A percentile compares a stretch with the other conserved stretches of the same genome.
Evolutionary conservation across 176 grass and related monocot genomes (phyloP).

Genomic region (Dendrocalamus sinicus): DNA sequence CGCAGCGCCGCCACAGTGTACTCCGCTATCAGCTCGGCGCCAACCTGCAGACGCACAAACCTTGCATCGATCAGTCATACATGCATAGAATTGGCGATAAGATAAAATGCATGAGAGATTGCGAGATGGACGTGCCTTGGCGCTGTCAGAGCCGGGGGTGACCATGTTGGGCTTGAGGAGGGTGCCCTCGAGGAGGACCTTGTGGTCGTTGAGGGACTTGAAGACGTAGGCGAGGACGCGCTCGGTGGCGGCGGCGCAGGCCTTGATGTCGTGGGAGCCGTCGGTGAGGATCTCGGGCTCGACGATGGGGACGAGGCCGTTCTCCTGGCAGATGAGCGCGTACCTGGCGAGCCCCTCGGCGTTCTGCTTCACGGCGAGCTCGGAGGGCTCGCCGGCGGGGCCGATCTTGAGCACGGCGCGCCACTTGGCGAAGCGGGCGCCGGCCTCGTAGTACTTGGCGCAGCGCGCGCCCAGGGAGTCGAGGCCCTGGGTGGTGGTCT

Average conservation of each 20-base stretch:
- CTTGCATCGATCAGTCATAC: neutral
- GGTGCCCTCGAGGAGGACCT: constrained; percentile 87
- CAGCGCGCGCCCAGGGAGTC: constrained; percentile 79
- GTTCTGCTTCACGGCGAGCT: constrained; percentile 78
- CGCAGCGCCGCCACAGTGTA: constrained; percentile 83
- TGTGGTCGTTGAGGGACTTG: constrained; percentile 92
- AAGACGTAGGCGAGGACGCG: constrained; percentile 75
- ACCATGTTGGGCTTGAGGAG: constrained; percentile 96
- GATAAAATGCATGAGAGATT: neutral
- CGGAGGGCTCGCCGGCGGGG: constrained; percentile 59
- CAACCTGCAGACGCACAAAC: constrained; percentile 47
- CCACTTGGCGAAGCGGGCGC: constrained; percentile 95
- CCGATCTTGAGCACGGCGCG: constrained; percentile 91
- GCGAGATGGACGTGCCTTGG: constrained; percentile 59
- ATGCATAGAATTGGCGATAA: neutral
- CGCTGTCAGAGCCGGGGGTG: constrained; percentile 85
- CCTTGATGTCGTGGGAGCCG: constrained; percentile 68
- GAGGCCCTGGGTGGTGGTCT: constrained; percentile 84
- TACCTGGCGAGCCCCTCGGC: constrained; percentile 89
- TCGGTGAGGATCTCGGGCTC: constrained; percentile 98
- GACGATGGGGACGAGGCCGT: constrained; percentile 87
- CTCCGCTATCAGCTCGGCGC: constrained; percentile 68
- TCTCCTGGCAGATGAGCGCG: constrained; percentile 84
- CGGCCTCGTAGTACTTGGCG: constrained; percentile 80
- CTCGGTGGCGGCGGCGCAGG: constrained; percentile 83